Evolutionary conservation across 345 rosid species (phyloP).

Genomic region (Salix purpurea): DNA sequence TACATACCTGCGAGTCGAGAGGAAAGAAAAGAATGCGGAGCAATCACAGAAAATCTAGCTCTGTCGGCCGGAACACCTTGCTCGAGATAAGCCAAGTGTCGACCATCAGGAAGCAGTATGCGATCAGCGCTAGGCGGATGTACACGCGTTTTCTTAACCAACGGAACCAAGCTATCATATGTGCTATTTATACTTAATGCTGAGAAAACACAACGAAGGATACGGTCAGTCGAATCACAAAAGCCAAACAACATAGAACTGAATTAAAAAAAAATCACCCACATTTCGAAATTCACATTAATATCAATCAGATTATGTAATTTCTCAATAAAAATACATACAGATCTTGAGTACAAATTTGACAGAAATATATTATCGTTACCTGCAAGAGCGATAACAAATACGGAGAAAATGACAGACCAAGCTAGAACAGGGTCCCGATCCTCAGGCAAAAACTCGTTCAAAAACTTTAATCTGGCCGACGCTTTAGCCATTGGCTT

Average conservation of each 20-base stretch:
- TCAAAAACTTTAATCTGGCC: constrained; percentile 61
- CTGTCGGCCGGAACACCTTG: constrained; percentile 50
- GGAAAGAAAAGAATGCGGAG: constrained; percentile 63
- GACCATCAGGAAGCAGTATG: constrained; percentile 62
- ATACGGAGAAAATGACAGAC: constrained; percentile 72
- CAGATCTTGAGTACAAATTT: neutral
- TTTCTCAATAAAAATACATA: neutral
- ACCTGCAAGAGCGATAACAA: constrained; percentile 73
- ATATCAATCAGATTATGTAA: neutral
- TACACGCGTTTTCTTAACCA: constrained; percentile 38
- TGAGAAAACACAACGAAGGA: constrained; percentile 24
- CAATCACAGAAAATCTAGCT: constrained; percentile 56
- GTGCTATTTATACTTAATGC: constrained; percentile 34
- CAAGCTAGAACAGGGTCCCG: constrained; percentile 86
- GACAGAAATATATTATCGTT: neutral
- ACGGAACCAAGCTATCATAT: constrained; percentile 20
- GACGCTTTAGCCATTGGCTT: constrained; percentile 61
- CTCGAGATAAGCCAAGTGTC: constrained; percentile 60
- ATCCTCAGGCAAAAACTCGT: constrained; percentile 95
- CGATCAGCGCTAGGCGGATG: constrained; percentile 66
- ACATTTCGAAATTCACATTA: too few species aligned
- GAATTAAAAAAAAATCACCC: neutral
- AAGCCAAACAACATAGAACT: neutral
- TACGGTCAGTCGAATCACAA: neutral
- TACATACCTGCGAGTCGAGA: constrained; percentile 63